A percentile compares a stretch with the other conserved stretches of the same genome.
Conservation (phyloP, 768 basidiomycete species). For the Zangia roseola region DNA sequence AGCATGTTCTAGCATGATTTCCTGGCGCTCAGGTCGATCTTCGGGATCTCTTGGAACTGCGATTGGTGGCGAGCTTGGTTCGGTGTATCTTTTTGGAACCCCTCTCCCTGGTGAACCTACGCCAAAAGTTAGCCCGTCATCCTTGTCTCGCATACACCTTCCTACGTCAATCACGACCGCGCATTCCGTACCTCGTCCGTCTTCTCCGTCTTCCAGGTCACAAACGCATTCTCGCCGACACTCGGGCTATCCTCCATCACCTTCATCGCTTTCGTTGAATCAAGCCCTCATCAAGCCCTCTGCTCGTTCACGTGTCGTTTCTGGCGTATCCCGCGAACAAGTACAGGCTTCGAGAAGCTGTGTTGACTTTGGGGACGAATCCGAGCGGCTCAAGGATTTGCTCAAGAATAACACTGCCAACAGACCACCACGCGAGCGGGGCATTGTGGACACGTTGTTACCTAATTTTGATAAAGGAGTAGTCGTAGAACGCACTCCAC, state of each 20-base stretch:
- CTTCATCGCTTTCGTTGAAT: slow-evolving; percentile 36
- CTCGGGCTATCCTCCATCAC: slow-evolving; percentile 33
- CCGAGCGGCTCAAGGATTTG: slow-evolving; percentile 71
- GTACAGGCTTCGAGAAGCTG: slow-evolving; percentile 77
- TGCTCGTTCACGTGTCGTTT: slow-evolving; percentile 62
- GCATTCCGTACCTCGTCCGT: slow-evolving; percentile 6
- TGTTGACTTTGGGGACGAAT: slow-evolving; percentile 81
- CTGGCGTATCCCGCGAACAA: slow-evolving; percentile 66
- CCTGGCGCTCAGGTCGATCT: slow-evolving; percentile 15
- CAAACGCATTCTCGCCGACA: slow-evolving; percentile 25
- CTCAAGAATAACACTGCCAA: slow-evolving; percentile 54
- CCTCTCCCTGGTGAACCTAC: slow-evolving; percentile 22
- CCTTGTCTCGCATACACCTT: slow-evolving; percentile 13
- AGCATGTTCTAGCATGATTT: slow-evolving; percentile 11
- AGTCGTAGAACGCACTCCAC: slow-evolving; percentile 22
- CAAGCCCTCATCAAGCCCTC: slow-evolving; percentile 51
- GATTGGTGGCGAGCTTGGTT: slow-evolving; percentile 23
- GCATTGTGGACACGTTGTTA: slow-evolving; percentile 32
- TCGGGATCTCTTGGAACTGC: slow-evolving; percentile 16
- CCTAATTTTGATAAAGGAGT: slow-evolving; percentile 31
- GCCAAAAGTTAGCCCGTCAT: slow-evolving; percentile 3
- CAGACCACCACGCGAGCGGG: slow-evolving; percentile 25
- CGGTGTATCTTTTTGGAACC: slow-evolving; percentile 29
- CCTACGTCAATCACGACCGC: slow-evolving; percentile 3
- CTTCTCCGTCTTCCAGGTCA: slow-evolving; percentile 21